Conservation (phyloP, 2,329 filamentous ascomycete species). For the Verticillium zaregamsianum region DNA sequence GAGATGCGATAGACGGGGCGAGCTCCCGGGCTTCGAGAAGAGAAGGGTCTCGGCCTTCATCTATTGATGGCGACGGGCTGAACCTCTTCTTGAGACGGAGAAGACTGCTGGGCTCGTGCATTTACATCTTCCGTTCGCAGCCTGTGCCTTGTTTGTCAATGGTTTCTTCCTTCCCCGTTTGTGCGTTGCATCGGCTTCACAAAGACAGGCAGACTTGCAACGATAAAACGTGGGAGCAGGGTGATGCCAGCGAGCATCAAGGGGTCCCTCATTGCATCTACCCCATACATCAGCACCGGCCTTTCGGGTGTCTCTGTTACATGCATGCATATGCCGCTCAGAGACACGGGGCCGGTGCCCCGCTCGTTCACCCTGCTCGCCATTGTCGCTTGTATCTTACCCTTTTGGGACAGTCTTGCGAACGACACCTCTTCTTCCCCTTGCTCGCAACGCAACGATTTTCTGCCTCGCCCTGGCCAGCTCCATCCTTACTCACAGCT, state of each 20-base stretch:
- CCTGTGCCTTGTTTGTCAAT: neutral
- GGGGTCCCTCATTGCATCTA: neutral
- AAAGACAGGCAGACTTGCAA: neutral
- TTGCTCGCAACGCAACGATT: neutral
- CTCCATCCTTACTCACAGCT: neutral
- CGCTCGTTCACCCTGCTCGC: neutral
- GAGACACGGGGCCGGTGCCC: neutral
- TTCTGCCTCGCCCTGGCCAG: neutral
- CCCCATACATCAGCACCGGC: neutral
- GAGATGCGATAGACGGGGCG: neutral
- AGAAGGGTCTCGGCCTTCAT: too few relatives aligned
- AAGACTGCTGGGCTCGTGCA: too few relatives aligned
- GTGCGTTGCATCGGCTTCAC: neutral
- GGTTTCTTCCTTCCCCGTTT: neutral
- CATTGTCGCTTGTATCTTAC: conserved; percentile 7
- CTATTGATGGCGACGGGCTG: too few relatives aligned
- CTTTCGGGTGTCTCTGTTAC: neutral
- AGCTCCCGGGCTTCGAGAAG: too few relatives aligned
- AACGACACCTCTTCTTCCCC: conserved; percentile 4
- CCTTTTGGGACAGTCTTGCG: conserved; percentile 18
- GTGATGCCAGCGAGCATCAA: neutral
- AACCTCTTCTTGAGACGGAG: too few relatives aligned
- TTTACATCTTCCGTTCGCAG: neutral
- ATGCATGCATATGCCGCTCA: neutral
- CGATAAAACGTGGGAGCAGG: neutral